These are phyloP conservation scores for Thelonectria rubi DNA, from an alignment of 2,329 filamentous ascomycete species.

Conservation along the genomic window DNA sequence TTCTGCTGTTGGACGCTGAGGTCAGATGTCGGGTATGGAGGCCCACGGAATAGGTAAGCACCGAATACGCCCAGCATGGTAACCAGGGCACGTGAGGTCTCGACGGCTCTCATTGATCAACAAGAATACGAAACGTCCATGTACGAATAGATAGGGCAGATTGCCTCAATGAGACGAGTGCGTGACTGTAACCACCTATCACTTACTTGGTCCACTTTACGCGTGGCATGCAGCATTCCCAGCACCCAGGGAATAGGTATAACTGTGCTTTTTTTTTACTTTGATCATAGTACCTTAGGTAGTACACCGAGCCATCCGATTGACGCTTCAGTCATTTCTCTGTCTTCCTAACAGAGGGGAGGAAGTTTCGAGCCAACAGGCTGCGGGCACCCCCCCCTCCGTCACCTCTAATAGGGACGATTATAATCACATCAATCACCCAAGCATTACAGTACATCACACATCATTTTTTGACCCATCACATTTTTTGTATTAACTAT, in stretches of 20 bases:
- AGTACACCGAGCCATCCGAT: too few species aligned
- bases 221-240: constrained; percentile 28
- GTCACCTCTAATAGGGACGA: too few species aligned
- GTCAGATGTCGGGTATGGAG: background rate
- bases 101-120: background rate
- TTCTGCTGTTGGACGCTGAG: background rate
- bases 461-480: too few species aligned
- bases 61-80: background rate
- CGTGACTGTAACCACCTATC: constrained; percentile 7
- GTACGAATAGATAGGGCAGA: background rate
- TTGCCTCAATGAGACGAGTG: background rate
- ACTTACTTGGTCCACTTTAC: constrained; percentile 30
- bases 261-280: background rate
- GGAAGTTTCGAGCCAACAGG: too few species aligned
- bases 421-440: too few species aligned
- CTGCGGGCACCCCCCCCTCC: too few species aligned
- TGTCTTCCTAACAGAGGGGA: too few species aligned
- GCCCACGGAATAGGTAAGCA: background rate
- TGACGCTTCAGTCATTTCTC: too few species aligned
- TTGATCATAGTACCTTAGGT: too few species aligned
- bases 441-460: too few species aligned
- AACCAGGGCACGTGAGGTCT: background rate
- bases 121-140: background rate
- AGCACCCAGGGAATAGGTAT: too few species aligned
- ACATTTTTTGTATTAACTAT: too few species aligned